Evolutionary conservation across 208 protist genomes (phyloP), one percentile per base, ranked within the genome.

Genomic region (Leptomonas seymouri): DNA sequence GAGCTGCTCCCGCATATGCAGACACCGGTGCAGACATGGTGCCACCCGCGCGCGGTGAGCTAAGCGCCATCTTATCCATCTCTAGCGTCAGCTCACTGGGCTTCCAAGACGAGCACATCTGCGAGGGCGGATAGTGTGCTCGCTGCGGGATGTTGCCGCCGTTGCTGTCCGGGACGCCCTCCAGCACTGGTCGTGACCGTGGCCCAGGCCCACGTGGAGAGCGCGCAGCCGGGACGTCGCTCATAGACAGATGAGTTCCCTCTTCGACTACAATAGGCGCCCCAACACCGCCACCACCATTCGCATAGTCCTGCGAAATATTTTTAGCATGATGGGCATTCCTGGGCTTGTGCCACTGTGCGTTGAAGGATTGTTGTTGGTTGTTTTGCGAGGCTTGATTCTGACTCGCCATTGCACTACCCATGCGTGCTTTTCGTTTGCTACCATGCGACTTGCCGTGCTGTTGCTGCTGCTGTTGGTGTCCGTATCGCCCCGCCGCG

Each of bases 41-140:
- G 27, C 1, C 4, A 20, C 20, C 4, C 21, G 23, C 11, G 11
- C 50, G 63, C 51, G 63, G 63, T 5, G 69, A 63, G 6, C 21
- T 48, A 4, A 70, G 18, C 18, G 59, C 51, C 27, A 65, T 59
- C 11, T 50, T 67, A 31, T 69, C 70, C 46, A 69, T 59, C 36
- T 68, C 51, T 36, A 76, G 53, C 36, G 56, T 76, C 27, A 76
- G 50, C 12, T 66, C 70, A 16, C 70, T 62, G 23, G 54, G 44
- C 44, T 28, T 27, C 53, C 53, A 62, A 3, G 51, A 21, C 20
- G 41, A 27, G 3, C 15, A 54, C 23, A 21, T n/a, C 61, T 53
- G 44, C 25, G 61, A 16, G 18, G 49, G 27, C 12, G 31, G 0
- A 15, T 41, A 67, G 31, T 16, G 27, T 21, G 21, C 36, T 18